Conservation (phyloP, 306 rosid species). For the Cucumis hystrix region DNA sequence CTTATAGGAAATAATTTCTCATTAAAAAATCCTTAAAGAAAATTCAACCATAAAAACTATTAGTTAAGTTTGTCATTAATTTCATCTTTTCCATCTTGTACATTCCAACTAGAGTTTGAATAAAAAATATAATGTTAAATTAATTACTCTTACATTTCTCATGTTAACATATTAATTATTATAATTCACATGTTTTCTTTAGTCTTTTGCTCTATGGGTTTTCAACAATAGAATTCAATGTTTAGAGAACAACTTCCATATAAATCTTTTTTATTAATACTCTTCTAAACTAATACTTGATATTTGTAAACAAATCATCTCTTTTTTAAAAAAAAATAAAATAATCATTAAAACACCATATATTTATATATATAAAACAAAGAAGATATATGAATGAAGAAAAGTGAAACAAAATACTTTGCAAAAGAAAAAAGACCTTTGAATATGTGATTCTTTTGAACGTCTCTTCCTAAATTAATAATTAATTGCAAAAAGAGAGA, state of each 20-base stretch:
- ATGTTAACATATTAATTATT: not conserved
- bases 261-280: no score
- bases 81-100: not conserved
- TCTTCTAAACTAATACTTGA: no score
- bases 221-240: no score
- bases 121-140: not conserved
- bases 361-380: no score
- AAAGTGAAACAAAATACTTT: not conserved
- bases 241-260: not conserved
- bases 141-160: not conserved
- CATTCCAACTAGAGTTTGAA: not conserved
- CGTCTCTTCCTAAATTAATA: not conserved
- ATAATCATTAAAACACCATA: not conserved
- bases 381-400: no score
- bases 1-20: no score
- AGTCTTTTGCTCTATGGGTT: no score
- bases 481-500: not conserved
- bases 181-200: not conserved
- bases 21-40: no score
- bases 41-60: not conserved
- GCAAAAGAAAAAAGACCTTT: not conserved
- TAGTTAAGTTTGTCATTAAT: not conserved
- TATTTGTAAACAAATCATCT: no score
- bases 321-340: no score
- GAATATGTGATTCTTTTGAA: not conserved